Conservation (phyloP, 352 stramenopile genomes). For the Saprolegnia diclina region DNA sequence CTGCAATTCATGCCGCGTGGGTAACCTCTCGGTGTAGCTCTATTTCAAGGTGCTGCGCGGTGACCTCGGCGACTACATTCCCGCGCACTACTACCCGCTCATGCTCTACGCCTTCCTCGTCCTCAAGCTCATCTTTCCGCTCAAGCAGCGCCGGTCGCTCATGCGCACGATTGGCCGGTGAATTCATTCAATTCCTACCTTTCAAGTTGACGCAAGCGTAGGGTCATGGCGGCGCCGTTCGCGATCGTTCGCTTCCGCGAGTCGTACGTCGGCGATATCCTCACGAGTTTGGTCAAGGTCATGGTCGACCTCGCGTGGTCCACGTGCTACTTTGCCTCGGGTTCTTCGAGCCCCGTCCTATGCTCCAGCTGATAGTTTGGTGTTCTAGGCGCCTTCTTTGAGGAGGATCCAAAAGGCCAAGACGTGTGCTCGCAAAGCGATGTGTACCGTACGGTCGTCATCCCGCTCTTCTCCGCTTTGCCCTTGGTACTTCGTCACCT, state of each 20-base stretch:
- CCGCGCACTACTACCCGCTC: conserved; percentile 88
- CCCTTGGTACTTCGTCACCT: conserved; percentile 51
- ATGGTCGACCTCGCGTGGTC: conserved; percentile 90
- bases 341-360: conserved; percentile 21
- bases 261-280: conserved; percentile 84
- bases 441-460: conserved; percentile 73
- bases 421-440: conserved; percentile 18
- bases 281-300: conserved; percentile 80
- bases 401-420: conserved; percentile 9
- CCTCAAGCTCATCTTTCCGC: conserved; percentile 20
- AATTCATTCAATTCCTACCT: not conserved
- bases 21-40: conserved; percentile 33
- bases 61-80: conserved; percentile 70
- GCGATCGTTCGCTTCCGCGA: conserved; percentile 68
- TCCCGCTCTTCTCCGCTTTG: conserved; percentile 92
- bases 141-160: conserved; percentile 25
- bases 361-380: not conserved
- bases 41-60: conserved; percentile 95
- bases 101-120: conserved; percentile 75
- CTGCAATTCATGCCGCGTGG: not conserved
- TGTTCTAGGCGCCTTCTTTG: conserved; percentile 21
- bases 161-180: conserved; percentile 11
- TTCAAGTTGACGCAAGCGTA: no score
- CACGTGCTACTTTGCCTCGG: conserved; percentile 91
- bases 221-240: conserved; percentile 15